Base-by-base conservation (phyloP, 805 yeast species). In the Kodamaea hsintzibuensis region DNA sequence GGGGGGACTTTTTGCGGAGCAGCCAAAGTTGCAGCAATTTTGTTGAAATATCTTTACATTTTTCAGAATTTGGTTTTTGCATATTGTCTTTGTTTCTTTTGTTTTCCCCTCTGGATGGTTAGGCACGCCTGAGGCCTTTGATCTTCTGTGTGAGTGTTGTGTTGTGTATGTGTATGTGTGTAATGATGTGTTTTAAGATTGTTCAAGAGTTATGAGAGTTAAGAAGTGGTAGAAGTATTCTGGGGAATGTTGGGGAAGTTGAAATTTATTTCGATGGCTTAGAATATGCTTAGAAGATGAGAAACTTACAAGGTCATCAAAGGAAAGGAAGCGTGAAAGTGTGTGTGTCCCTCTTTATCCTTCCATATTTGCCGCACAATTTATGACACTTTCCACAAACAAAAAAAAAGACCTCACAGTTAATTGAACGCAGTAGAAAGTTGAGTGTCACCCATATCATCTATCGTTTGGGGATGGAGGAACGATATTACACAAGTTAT, bases 1-100 rank as follows among this genome's bases (percentile, higher is more conserved):
- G 45, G 45, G 25, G 25, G 25, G 25, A 22, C 12, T 22, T 44
- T 44, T 44, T 44, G 35, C 35, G 47, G 48, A 45, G 48, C 39
- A 17, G 44, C 6, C 44, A 38, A 40, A 40, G 44, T 40, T 40
- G 44, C 44, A 40, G 35, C 35, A 30, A 30, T 30, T 30, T 30
- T 30, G 25, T 22, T 22, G 25, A 22, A 8, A 30, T 8, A 12
- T 5, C 35, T 30, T 30, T 30, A 30, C 35, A 30, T 30, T 30
- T 44, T 44, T 33, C 47, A 44, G 30, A 35, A 13, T 47, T 37
- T 47, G 18, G 22, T 10, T n/a, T 47, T 47, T 47, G 18, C 33
- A 35, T 13, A 25, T 25, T 45, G 33, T 30, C 17, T 37, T 37
- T 25, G 14, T 45, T 27, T 25, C 40, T 30, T 45, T 45, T 45